phyloP scores from a whole-genome alignment of 2,329 filamentous ascomycete genomes.

The Neonectria ditissima region DNA sequence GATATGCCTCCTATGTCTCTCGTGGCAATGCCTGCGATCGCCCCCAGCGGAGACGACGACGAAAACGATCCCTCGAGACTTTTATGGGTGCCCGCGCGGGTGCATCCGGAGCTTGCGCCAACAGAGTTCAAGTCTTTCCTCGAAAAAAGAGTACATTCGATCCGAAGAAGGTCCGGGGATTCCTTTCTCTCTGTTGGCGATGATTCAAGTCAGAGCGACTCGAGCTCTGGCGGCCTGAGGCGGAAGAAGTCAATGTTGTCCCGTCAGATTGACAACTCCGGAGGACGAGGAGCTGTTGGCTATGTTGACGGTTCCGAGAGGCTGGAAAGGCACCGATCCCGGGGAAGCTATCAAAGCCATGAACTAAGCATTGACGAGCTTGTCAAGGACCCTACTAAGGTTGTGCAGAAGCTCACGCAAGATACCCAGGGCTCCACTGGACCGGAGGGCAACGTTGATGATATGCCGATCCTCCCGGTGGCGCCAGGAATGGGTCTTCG shows the following conservation, averaged over 20 bases:
- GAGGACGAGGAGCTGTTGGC: slow-evolving; percentile 66
- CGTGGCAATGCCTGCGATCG: slow-evolving; percentile 77
- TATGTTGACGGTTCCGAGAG: slow-evolving; percentile 88
- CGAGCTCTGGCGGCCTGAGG: slow-evolving; percentile 73
- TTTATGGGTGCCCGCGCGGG: slow-evolving; percentile 94
- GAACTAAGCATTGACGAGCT: slow-evolving; percentile 83
- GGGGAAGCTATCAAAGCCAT: slow-evolving; percentile 63
- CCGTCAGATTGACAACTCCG: slow-evolving; percentile 83
- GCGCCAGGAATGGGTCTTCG: slow-evolving; percentile 83
- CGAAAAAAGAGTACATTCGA: slow-evolving; percentile 91
- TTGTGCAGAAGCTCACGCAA: slow-evolving; percentile 76
- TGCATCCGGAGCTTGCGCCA: slow-evolving; percentile 94
- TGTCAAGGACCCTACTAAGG: slow-evolving; percentile 80
- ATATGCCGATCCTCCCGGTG: slow-evolving; percentile 87
- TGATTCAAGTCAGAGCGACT: slow-evolving; percentile 64
- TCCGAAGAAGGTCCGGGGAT: slow-evolving; percentile 84
- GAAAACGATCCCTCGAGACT: slow-evolving; percentile 89
- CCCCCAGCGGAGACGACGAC: slow-evolving; percentile 79
- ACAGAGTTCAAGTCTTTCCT: slow-evolving; percentile 97
- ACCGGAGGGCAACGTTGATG: slow-evolving; percentile 66
- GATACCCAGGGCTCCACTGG: slow-evolving; percentile 61
- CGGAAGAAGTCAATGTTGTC: slow-evolving; percentile 98
- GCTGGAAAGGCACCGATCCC: slow-evolving; percentile 78
- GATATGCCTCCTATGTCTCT: slow-evolving; percentile 78
- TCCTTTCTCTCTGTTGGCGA: slow-evolving; percentile 70